phyloP scores from a whole-genome alignment of 768 basidiomycete genomes.

The Amanita fuliginea region DNA sequence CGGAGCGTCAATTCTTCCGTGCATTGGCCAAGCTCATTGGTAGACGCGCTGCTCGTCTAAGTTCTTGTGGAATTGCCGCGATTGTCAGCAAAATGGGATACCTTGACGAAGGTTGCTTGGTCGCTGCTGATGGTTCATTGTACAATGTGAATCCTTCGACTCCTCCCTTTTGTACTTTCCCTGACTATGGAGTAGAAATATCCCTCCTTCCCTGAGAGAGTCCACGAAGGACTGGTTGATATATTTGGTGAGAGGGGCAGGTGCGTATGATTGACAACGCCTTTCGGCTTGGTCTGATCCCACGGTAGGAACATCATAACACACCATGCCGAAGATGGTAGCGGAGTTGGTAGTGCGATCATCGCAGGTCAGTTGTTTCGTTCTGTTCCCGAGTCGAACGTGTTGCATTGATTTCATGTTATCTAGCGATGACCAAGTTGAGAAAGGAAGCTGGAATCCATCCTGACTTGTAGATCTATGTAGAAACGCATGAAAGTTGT shows the following conservation, averaged over 20 bases:
- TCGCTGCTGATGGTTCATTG: slow-evolving; percentile 90
- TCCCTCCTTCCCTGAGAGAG: slow-evolving; percentile 86
- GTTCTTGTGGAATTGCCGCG: slow-evolving; percentile 93
- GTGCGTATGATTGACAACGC: slow-evolving; percentile 30
- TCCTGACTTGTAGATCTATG: slow-evolving; percentile 20
- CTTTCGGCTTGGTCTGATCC: not conserved
- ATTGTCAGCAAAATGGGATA: slow-evolving; percentile 94
- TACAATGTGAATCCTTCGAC: slow-evolving; percentile 60
- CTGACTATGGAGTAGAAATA: slow-evolving; percentile 65
- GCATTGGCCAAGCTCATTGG: slow-evolving; percentile 86
- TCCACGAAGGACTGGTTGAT: slow-evolving; percentile 87
- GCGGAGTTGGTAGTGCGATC: slow-evolving; percentile 93
- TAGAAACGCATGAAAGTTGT: not conserved
- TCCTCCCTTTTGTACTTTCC: not conserved
- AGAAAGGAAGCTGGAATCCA: slow-evolving; percentile 61
- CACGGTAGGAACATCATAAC: slow-evolving; percentile 53
- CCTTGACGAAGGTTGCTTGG: slow-evolving; percentile 80
- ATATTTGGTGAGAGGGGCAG: slow-evolving; percentile 95
- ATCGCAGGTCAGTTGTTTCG: slow-evolving; percentile 49
- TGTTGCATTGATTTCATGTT: not conserved
- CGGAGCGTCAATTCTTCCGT: slow-evolving; percentile 96
- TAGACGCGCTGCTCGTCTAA: slow-evolving; percentile 80
- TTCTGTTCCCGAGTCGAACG: slow-evolving; percentile 3
- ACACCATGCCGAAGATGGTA: slow-evolving; percentile 82
- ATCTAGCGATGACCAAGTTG: slow-evolving; percentile 78